Conservation (phyloP, 495 filamentous ascomycete species). For the Astrothelium macrocarpum region DNA sequence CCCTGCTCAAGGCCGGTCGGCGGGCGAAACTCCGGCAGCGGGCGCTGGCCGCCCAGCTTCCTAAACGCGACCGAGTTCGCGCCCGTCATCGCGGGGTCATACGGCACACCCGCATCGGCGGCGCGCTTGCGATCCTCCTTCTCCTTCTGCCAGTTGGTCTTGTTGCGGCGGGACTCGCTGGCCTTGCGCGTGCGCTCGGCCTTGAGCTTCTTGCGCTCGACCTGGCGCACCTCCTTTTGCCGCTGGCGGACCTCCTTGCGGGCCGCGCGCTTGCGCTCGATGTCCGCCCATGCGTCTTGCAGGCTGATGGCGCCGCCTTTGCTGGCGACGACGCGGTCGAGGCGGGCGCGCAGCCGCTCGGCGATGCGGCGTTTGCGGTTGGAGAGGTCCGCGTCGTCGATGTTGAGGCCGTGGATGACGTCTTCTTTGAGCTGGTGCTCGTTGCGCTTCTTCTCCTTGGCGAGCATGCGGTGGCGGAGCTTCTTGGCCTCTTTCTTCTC, state of each 20-base stretch:
- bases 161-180: not conserved
- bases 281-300: not conserved
- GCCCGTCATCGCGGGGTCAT: not conserved
- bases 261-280: not conserved
- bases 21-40: constrained; percentile 6
- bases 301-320: not conserved
- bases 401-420: not conserved
- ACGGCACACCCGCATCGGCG: not conserved
- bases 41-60: constrained; percentile 4
- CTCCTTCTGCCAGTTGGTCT: constrained; percentile 5
- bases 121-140: not conserved
- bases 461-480: not conserved
- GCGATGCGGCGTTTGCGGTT: not conserved
- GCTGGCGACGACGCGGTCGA: not conserved
- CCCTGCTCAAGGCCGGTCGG: constrained; percentile 4
- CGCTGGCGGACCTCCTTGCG: constrained; percentile 2
- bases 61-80: constrained; percentile 13
- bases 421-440: not conserved
- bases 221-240: constrained; percentile 7
- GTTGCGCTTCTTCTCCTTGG: constrained; percentile 8
- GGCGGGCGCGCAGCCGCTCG: constrained; percentile 1
- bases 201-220: constrained; percentile 7
- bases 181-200: not conserved
- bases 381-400: constrained; percentile 2
- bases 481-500: constrained; percentile 12